Base-by-base conservation (phyloP, 2,329 filamentous ascomycete species). In the Sporothrix luriei region DNA sequence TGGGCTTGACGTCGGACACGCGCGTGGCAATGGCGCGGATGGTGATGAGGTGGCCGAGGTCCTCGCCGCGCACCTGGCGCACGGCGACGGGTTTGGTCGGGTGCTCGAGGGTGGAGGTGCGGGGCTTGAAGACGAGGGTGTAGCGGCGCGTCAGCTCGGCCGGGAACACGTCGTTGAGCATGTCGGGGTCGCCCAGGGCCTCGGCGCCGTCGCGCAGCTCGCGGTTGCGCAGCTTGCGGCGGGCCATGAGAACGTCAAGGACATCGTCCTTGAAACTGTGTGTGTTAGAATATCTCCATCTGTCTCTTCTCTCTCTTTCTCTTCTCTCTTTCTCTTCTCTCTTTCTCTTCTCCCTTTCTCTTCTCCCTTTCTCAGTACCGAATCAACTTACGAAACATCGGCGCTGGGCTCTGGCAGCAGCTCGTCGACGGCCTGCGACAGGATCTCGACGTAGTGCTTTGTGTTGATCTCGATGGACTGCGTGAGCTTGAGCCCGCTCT, bases 1-100 rank as follows among this genome's bases (percentile, higher is more conserved):
- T 89, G 49, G 95, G 95, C 84, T 99, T 99, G 75, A 99, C 95
- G 77, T 99, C 95, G 2, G 95, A 97, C 1, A 98, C 95, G 77
- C 95, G 87, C 1, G 95, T 99, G 2, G 94, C 90, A 73, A 99
- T 99, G 73, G 94, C 94, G 70, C 95, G 90, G 64, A 99, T 87
- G 4, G 95, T 98, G 78, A 99, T 98, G 73, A 99, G 87, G 75
- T 92, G 89, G 62, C 95, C 95, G 2, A 99, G 86, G 78, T 99
- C 92, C 75, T 97, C 94, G 75, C 94, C 95, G 54, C 92, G 90
- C 40, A 99, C 92, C 77, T 98, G 89, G 73, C 95, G 90, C 40
- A 99, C 95, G n/a, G 95, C 94, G 71, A 98, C 82, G 1, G 88
- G 84, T 77, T 90, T 90, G 59, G 82, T 77, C 2, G 84, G 82